Evolutionary conservation across 139 green algal species (phyloP).

Genomic region (Asterochloris sp.): DNA sequence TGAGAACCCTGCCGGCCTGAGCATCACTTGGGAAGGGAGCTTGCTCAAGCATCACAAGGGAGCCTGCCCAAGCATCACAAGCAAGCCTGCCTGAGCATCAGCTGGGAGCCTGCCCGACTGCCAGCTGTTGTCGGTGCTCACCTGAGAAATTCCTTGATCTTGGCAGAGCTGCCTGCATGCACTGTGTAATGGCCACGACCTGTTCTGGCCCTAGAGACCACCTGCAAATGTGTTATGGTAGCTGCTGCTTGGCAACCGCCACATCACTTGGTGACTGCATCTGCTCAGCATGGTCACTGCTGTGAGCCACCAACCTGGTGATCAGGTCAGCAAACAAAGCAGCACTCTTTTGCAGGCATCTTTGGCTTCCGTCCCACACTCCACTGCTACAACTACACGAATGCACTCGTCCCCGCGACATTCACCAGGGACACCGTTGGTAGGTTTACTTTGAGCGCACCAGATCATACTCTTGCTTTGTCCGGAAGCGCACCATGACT

Average conservation of each 20-base stretch:
- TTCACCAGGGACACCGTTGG: constrained; percentile 21
- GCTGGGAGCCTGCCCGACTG: constrained; percentile 4
- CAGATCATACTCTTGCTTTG: neutral
- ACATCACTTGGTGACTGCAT: too few relatives aligned
- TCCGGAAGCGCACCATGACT: neutral
- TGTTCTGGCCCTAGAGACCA: too few relatives aligned
- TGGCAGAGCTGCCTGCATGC: too few relatives aligned
- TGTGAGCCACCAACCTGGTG: too few relatives aligned
- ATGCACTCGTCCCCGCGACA: constrained; percentile 8
- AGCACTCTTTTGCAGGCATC: neutral
- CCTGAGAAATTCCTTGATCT: too few relatives aligned
- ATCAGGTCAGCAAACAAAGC: too few relatives aligned
- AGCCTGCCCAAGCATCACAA: neutral
- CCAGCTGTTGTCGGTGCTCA: neutral
- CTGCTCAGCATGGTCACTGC: too few relatives aligned
- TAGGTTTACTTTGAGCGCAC: neutral
- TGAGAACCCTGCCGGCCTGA: neutral
- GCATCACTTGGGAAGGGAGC: neutral
- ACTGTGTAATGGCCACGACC: too few relatives aligned
- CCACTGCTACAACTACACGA: constrained; percentile 15
- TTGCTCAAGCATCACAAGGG: neutral
- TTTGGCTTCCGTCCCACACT: constrained; percentile 12
- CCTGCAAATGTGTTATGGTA: too few relatives aligned
- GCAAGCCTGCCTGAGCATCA: neutral
- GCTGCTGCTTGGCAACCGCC: too few relatives aligned